A percentile compares a stretch with the other conserved stretches of the same genome.
These are phyloP conservation scores for Fusarium brachygibbosum DNA, from an alignment of 2,329 filamentous ascomycete species.

Conservation along the genomic window DNA sequence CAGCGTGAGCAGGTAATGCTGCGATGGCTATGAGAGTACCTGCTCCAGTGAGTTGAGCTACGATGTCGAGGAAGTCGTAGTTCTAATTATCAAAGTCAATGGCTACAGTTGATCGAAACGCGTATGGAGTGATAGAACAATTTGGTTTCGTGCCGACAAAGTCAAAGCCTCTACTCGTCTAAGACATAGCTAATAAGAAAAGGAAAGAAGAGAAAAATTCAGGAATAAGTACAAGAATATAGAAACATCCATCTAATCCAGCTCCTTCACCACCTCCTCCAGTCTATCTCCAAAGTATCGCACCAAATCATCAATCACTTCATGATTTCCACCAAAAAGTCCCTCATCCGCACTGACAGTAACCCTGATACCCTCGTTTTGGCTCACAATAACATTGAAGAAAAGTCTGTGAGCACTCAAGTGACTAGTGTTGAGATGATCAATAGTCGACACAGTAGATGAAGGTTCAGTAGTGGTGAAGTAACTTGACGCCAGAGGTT, in stretches of 20 bases:
- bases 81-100: too few relatives aligned
- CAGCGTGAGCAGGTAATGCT: rapidly evolving
- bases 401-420: background rate
- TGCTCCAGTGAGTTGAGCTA: too few relatives aligned
- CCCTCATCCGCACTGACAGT: background rate
- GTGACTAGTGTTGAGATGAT: background rate
- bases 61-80: too few relatives aligned
- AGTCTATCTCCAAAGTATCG: background rate
- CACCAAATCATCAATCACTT: background rate
- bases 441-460: background rate
- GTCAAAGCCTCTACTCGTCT: background rate
- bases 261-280: background rate
- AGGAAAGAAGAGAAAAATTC: background rate
- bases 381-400: slow-evolving; percentile 4
- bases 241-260: background rate
- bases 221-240: background rate
- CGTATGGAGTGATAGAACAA: too few relatives aligned
- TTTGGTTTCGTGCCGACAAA: too few relatives aligned
- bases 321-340: background rate
- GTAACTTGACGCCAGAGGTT: slow-evolving; percentile 18
- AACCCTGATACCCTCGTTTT: background rate
- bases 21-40: too few relatives aligned
- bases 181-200: too few relatives aligned
- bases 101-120: too few relatives aligned
- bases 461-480: slow-evolving; percentile 7